Evolutionary conservation across 2,329 filamentous ascomycete genomes (phyloP), one percentile per base, ranked within the genome.

Genomic region (Monosporascus sp.): DNA sequence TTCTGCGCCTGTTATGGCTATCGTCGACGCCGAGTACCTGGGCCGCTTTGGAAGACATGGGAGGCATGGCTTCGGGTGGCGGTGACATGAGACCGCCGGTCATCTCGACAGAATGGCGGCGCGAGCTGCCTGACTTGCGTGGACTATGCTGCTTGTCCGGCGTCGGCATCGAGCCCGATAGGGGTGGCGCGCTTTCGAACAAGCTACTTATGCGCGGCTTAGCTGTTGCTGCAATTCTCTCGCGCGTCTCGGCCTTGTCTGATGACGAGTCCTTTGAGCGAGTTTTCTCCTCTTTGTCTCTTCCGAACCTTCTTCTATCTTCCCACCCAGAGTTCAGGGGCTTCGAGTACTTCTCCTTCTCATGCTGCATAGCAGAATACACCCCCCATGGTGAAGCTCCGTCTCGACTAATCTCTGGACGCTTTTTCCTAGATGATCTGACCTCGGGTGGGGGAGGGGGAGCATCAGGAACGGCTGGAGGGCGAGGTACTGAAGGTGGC

Each of bases 31-130:
- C 83, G 2, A 94, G 83, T 50, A 93, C 71, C 69, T 85, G 91
- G 34, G 89, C 89, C 27, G 89, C 90, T 70, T 95, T 96, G 46
- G 83, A 79, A 7, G 85, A 80, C 65, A 90, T 79, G 49, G 82
- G 80, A 3, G 78, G 78, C 42, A 77, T 73, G 34, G 87, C 82
- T 31, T 91, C 89, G 2, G 86, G 83, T 8, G 89, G 87, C 3
- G 89, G 88, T 20, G 88, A 89, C 46, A 82, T 77, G 55, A 92
- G 74, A 7, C 84, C 87, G 57, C 77, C 76, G 27, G 74, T 75
- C 56, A 84, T 80, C 50, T 90, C 88, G 17, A 87, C 70, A 1
- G 89, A 88, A 56, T 85, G 78, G 38, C 86, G 85, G 52, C 88
- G 81, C 50, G 89, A 86, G 50, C 76, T 78, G 22, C 42, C 25